Evolutionary conservation across 2,329 filamentous ascomycete genomes (phyloP).

Genomic region (Fusarium cicatricum): DNA sequence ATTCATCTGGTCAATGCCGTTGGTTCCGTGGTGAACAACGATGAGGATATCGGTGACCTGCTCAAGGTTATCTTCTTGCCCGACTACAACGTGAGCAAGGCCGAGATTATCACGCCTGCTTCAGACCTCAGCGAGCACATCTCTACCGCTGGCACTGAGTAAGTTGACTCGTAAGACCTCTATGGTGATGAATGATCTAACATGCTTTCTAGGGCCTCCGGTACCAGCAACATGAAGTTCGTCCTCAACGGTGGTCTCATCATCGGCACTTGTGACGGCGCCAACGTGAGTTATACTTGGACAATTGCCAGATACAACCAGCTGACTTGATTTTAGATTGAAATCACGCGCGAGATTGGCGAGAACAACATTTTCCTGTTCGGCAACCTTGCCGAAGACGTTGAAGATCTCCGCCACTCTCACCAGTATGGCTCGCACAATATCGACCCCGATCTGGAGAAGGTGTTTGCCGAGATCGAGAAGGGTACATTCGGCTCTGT

Average conservation of each 20-base stretch:
- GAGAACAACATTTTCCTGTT: conserved; percentile 99
- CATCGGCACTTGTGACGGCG: conserved; percentile 97
- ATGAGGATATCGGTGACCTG: conserved; percentile 88
- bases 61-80: conserved; percentile 97
- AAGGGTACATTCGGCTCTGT: conserved; percentile 82
- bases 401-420: conserved; percentile 91
- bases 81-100: conserved; percentile 99
- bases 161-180: conserved; percentile 42
- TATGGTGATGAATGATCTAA: conserved; percentile 6
- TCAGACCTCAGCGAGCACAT: conserved; percentile 99
- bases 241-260: conserved; percentile 96
- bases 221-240: conserved; percentile 99
- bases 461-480: conserved; percentile 87
- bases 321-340: conserved; percentile 64
- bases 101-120: conserved; percentile 93
- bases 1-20: conserved; percentile 97
- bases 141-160: conserved; percentile 95
- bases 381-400: conserved; percentile 93
- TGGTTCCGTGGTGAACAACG: conserved; percentile 88
- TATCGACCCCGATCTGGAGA: conserved; percentile 77
- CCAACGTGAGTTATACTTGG: conserved; percentile 73
- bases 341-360: conserved; percentile 96
- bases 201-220: conserved; percentile 61
- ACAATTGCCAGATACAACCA: neutral
- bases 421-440: conserved; percentile 85